Conservation (phyloP, 495 filamentous ascomycete genomes). For the Pseudevernia furfuracea region DNA sequence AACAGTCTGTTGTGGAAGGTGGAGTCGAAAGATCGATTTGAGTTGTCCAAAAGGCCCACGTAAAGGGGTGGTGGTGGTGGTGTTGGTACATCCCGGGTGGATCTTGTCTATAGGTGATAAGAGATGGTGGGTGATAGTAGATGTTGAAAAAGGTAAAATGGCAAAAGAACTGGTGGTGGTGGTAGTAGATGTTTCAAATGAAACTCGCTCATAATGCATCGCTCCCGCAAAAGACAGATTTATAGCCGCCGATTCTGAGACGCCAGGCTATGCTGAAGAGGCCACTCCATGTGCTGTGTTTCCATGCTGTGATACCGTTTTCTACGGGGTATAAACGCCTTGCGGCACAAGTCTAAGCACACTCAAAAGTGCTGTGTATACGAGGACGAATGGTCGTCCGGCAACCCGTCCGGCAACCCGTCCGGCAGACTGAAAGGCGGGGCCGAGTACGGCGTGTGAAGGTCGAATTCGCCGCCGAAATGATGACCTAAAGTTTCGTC, state of each 20-base stretch:
- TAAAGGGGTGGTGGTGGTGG: neutral
- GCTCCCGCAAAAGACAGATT: neutral
- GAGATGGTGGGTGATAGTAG: neutral
- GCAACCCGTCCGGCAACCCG: no score
- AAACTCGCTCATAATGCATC: constrained; percentile 3
- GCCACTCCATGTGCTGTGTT: neutral
- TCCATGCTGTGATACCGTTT: neutral
- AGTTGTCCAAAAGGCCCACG: neutral
- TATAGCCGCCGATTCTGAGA: neutral
- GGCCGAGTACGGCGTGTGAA: constrained; percentile 18
- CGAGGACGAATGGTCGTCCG: constrained; percentile 14
- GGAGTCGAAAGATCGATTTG: neutral
- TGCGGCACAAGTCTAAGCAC: neutral
- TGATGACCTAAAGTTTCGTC: constrained; percentile 17
- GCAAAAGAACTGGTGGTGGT: neutral
- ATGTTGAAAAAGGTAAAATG: neutral
- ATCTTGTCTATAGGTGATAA: neutral
- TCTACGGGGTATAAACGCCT: neutral
- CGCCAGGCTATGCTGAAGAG: neutral
- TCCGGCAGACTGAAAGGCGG: constrained; percentile 21
- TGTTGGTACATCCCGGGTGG: neutral
- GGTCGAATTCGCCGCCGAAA: constrained; percentile 10
- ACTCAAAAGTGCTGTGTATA: constrained; percentile 11
- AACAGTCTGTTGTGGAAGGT: neutral
- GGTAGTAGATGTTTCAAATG: neutral